Conservation (phyloP, 106 monocot species). For the Dendrobium catenatum region DNA sequence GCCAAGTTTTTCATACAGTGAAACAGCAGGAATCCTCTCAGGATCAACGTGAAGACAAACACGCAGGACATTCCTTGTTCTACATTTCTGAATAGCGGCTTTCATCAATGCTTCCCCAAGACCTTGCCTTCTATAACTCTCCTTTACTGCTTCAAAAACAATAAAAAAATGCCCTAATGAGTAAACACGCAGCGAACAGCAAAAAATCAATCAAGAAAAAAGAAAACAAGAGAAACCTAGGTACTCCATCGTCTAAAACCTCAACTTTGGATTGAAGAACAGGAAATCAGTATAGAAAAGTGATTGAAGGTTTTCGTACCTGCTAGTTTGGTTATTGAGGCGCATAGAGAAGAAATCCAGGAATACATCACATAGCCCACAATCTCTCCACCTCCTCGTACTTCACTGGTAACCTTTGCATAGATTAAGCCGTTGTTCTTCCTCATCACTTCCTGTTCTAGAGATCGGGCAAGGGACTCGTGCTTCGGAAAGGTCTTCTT, state of each 20-base stretch:
- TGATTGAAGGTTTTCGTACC: constrained; percentile 29
- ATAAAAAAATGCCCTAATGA: not conserved
- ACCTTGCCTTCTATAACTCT: constrained; percentile 57
- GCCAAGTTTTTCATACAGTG: constrained; percentile 63
- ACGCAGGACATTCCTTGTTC: constrained; percentile 59
- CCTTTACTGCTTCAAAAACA: constrained; percentile 52
- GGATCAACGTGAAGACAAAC: constrained; percentile 88
- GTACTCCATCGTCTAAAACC: not conserved
- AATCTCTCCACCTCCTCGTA: constrained; percentile 32
- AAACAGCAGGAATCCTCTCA: constrained; percentile 46
- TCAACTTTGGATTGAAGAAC: not conserved
- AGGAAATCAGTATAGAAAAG: not conserved
- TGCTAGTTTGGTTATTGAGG: constrained; percentile 96
- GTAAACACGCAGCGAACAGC: not conserved
- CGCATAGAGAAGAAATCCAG: constrained; percentile 61
- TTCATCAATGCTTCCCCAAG: constrained; percentile 62
- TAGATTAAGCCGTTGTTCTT: constrained; percentile 64
- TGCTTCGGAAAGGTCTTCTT: constrained; percentile 81
- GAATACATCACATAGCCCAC: constrained; percentile 88
- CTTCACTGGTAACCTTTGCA: constrained; percentile 12
- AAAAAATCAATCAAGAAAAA: not conserved
- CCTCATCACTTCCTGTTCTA: constrained; percentile 58
- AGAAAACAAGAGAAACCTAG: not conserved
- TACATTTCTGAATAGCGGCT: constrained; percentile 70
- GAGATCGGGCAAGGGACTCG: constrained; percentile 62